A percentile compares a stretch with the other conserved stretches of the same genome.
Conservation (phyloP, 1,284 basidiomycete species). For the Mycena sp. region DNA sequence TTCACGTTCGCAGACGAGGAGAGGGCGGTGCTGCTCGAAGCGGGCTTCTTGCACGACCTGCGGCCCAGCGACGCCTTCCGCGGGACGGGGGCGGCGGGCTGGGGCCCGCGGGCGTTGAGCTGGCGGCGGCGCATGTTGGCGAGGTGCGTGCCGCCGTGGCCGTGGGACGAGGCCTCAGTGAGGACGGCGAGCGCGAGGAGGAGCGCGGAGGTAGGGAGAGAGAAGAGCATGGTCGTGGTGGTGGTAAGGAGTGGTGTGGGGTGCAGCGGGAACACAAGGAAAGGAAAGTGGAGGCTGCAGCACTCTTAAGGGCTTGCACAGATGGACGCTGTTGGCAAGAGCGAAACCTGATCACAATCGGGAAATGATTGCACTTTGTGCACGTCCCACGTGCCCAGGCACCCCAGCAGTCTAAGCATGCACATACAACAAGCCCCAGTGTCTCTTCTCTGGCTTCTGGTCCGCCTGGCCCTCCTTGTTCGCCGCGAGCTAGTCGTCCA, state of each 20-base stretch:
- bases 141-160: slow-evolving; percentile 25
- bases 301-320: slow-evolving; percentile 17
- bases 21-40: background rate
- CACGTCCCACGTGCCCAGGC: background rate
- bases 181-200: slow-evolving; percentile 33
- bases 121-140: slow-evolving; percentile 34
- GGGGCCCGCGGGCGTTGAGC: slow-evolving; percentile 30
- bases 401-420: background rate
- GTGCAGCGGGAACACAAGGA: slow-evolving; percentile 15
- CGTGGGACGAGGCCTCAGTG: slow-evolving; percentile 32
- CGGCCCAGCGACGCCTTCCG: slow-evolving; percentile 10
- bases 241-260: slow-evolving; percentile 22
- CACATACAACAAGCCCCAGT: background rate
- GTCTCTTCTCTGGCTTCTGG: no score
- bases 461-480: no score
- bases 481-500: no score
- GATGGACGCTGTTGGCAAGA: slow-evolving; percentile 25
- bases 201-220: slow-evolving; percentile 31
- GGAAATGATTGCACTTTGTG: background rate
- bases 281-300: slow-evolving; percentile 23
- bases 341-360: slow-evolving; percentile 9
- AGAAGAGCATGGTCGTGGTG: slow-evolving; percentile 35
- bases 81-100: slow-evolving; percentile 11
- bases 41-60: slow-evolving; percentile 22
- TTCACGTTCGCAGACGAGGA: slow-evolving; percentile 12